Conservation (phyloP, 768 basidiomycete genomes). For the Calvatia gigantea region DNA sequence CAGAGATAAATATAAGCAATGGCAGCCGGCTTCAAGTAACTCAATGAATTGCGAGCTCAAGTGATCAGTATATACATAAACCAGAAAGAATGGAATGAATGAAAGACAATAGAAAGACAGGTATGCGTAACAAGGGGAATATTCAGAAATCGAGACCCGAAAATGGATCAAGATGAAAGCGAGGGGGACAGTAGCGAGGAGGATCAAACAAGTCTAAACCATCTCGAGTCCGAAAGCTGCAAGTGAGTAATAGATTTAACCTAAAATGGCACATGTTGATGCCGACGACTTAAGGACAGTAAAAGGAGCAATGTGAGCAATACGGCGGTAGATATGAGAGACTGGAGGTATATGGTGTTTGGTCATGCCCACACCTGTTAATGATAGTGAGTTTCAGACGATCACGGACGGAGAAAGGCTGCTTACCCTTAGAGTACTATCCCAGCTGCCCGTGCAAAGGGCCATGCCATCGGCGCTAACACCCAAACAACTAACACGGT, state of each 20-base stretch:
- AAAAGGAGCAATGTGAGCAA: conserved; percentile 9
- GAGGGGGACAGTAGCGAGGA: conserved; percentile 1
- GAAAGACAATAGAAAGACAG: conserved; percentile 7
- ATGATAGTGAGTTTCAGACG: conserved; percentile 10
- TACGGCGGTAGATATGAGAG: not conserved
- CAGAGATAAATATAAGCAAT: not conserved
- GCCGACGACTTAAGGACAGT: conserved; percentile 19
- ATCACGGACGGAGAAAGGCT: conserved; percentile 2
- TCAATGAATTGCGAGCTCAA: conserved; percentile 6
- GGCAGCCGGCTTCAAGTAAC: not conserved
- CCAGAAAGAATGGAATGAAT: not conserved
- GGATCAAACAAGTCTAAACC: conserved; percentile 14
- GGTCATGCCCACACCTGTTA: conserved; percentile 81
- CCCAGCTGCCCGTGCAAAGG: conserved; percentile 98
- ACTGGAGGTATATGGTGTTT: conserved; percentile 1
- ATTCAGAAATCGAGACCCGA: conserved; percentile 21
- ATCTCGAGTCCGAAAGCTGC: conserved; percentile 37
- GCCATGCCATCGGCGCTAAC: conserved; percentile 98
- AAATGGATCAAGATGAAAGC: conserved; percentile 26
- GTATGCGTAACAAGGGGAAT: conserved; percentile 12
- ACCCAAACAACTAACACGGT: conserved; percentile 94
- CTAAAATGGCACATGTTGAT: conserved; percentile 40
- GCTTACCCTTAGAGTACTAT: conserved; percentile 90
- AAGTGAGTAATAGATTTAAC: conserved; percentile 52
- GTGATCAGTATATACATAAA: conserved; percentile 11